Evolutionary conservation across 2,329 filamentous ascomycete genomes (phyloP).

Genomic region (Paracoccidioides brasiliensis): DNA sequence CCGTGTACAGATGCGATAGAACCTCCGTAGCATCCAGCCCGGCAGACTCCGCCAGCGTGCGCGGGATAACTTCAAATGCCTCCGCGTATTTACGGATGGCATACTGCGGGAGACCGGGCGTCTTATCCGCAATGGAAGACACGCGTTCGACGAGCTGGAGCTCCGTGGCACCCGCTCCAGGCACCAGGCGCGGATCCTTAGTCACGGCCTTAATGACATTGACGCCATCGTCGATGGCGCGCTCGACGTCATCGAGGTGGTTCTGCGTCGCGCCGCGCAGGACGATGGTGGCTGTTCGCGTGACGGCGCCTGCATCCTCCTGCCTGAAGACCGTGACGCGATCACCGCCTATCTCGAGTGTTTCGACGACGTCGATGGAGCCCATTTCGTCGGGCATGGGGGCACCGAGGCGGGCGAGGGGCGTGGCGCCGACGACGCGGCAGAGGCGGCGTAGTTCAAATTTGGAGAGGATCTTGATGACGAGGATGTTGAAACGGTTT

Average conservation of each 20-base stretch:
- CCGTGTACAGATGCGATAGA: constrained; percentile 79
- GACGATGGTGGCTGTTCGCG: constrained; percentile 85
- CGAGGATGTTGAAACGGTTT: constrained; percentile 89
- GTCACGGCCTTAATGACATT: constrained; percentile 99
- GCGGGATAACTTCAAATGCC: constrained; percentile 92
- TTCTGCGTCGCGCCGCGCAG: constrained; percentile 94
- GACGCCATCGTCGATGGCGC: constrained; percentile 93
- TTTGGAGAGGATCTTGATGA: constrained; percentile 95
- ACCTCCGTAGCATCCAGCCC: constrained; percentile 97
- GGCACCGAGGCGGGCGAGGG: constrained; percentile 85
- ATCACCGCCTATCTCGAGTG: constrained; percentile 92
- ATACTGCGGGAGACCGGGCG: constrained; percentile 83
- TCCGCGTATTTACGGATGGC: constrained; percentile 96
- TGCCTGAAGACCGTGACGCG: constrained; percentile 97
- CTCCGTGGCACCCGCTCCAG: constrained; percentile 88
- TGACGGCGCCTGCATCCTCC: constrained; percentile 64
- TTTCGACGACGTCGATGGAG: constrained; percentile 86
- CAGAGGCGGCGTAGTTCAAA: constrained; percentile 92
- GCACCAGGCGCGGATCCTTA: constrained; percentile 77
- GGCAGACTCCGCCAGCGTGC: constrained; percentile 86
- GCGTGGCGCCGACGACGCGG: constrained; percentile 89
- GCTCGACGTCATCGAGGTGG: constrained; percentile 91
- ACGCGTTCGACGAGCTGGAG: constrained; percentile 88
- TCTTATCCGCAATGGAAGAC: constrained; percentile 81
- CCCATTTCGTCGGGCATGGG: constrained; percentile 99